Percentiles rank a stretch among this genome's conserved stretches.
These are phyloP conservation scores for Cenchrus americanus DNA, from an alignment of 176 grass and related monocot species.

Conservation along the genomic window DNA sequence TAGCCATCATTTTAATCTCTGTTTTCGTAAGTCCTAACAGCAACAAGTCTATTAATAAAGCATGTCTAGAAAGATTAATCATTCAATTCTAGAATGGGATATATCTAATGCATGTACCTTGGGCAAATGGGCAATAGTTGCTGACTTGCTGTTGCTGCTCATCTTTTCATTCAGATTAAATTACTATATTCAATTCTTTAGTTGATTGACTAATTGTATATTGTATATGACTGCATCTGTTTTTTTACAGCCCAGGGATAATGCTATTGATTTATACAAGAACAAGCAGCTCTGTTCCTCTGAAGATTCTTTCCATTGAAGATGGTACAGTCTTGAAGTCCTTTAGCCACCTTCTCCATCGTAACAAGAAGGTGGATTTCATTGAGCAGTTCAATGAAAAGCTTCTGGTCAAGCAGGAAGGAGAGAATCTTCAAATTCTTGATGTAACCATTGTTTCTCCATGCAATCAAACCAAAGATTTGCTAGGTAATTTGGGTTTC, in stretches of 20 bases:
- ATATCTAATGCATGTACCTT: not conserved
- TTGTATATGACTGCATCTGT: not conserved
- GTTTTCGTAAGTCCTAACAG: not conserved
- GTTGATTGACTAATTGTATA: not conserved
- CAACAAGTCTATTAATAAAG: not conserved
- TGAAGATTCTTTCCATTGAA: constrained; percentile 92
- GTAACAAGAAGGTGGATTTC: constrained; percentile 93
- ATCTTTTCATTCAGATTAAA: constrained; percentile 1
- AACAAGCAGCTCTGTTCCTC: constrained; percentile 73
- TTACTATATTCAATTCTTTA: not conserved
- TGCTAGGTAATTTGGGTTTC: constrained; percentile 18
- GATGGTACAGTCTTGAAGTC: constrained; percentile 89
- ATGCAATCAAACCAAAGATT: not conserved
- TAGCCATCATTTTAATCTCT: not conserved
- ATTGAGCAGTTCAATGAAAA: constrained; percentile 97
- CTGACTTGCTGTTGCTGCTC: not conserved
- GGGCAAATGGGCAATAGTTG: not conserved
- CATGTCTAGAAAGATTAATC: not conserved
- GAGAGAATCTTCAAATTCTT: constrained; percentile 95
- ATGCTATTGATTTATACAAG: constrained; percentile 88
- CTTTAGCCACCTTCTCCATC: constrained; percentile 86
- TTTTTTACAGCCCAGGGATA: constrained; percentile 75
- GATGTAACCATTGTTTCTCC: constrained; percentile 56
- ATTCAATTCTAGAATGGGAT: not conserved
- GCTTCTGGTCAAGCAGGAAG: constrained; percentile 91